A percentile compares a stretch with the other conserved stretches of the same genome.
Conservation (phyloP, 1,139 yeast genomes). For the Groenewaldozyma auringiensis region DNA sequence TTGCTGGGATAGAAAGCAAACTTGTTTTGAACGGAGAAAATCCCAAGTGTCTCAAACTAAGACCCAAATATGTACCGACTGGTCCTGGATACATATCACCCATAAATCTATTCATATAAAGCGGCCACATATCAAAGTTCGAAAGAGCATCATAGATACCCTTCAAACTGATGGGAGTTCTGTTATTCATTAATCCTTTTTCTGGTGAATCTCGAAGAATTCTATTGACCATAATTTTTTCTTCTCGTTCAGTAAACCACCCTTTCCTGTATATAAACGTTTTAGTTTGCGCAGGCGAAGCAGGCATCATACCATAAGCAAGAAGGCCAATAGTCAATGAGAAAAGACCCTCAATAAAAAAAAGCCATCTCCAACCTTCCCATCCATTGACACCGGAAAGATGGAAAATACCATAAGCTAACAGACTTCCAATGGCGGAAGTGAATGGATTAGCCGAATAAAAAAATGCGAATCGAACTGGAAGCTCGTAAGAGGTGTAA, state of each 20-base stretch:
- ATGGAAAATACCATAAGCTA: slow-evolving; percentile 41
- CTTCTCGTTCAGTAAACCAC: slow-evolving; percentile 55
- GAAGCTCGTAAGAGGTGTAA: slow-evolving; percentile 42
- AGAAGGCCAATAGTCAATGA: slow-evolving; percentile 49
- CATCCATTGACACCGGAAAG: slow-evolving; percentile 34
- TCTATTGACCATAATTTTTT: slow-evolving; percentile 51
- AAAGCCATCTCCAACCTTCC: slow-evolving; percentile 60
- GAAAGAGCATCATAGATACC: slow-evolving; percentile 37
- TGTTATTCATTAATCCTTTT: slow-evolving; percentile 62
- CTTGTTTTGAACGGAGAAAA: slow-evolving; percentile 50
- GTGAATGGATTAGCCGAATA: slow-evolving; percentile 33
- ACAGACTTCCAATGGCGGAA: slow-evolving; percentile 30
- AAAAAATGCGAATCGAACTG: slow-evolving; percentile 44
- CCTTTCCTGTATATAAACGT: slow-evolving; percentile 43
- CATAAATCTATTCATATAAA: slow-evolving; percentile 43
- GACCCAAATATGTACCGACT: slow-evolving; percentile 41
- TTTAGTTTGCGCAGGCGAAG: slow-evolving; percentile 50
- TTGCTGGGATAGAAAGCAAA: slow-evolving; percentile 45
- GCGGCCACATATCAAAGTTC: slow-evolving; percentile 54
- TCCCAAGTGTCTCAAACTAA: slow-evolving; percentile 46
- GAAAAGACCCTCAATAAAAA: slow-evolving; percentile 53
- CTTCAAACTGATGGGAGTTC: slow-evolving; percentile 43
- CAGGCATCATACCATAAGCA: slow-evolving; percentile 46
- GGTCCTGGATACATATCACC: slow-evolving; percentile 39
- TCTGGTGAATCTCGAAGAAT: slow-evolving; percentile 57